Evolutionary conservation across 495 filamentous ascomycete genomes (phyloP), one percentile per base, ranked within the genome.

Genomic region (Aspergillus campestris): DNA sequence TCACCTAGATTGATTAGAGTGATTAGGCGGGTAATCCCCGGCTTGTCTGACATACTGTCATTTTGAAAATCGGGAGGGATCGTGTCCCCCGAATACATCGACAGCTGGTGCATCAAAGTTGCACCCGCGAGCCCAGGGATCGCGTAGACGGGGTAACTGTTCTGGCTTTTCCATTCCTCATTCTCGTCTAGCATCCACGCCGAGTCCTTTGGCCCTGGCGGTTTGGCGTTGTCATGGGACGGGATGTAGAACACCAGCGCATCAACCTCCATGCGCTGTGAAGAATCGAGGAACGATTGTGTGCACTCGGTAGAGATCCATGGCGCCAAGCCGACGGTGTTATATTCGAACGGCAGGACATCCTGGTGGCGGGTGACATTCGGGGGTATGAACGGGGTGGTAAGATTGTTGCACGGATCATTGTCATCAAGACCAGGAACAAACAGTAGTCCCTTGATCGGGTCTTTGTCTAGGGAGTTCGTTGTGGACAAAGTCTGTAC

Each of bases 271-370:
- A 77, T 78, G 5, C 58, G 42, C 15, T 66, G 67, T 8, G 84
- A 84, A 14, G 84, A 73, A 8, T 67, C 59, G 27, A 96, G 62
- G 57, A 85, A 95, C 30, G 78, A 73, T 34, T 69, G 60, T 7
- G 84, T 81, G 49, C 91, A 97, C 14, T 76, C 62, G 2, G 62
- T 66, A 35, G 70, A 82, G 30, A 90, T 71, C 91, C 91, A 96
- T n/a, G 91, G 91, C 7, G 84, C 89, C n/a, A 95, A 63, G 13
- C 80, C 90, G 34, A 95, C 77, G n/a, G 82, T 73, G 4, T 78
- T 70, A 45, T 75, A 74, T 14, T 53, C 55, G 27, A 60, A 63
- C 1, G 49, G 35, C 1, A 84, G 81, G 3, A 95, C 75, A 55
- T 92, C 79, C 40, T 70, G 60, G 48, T 75, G 71, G 14, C 84